Percentiles rank a stretch among this genome's conserved stretches.
These are phyloP conservation scores for Mycena sp. DNA, from an alignment of 1,284 basidiomycete species.

Conservation along the genomic window DNA sequence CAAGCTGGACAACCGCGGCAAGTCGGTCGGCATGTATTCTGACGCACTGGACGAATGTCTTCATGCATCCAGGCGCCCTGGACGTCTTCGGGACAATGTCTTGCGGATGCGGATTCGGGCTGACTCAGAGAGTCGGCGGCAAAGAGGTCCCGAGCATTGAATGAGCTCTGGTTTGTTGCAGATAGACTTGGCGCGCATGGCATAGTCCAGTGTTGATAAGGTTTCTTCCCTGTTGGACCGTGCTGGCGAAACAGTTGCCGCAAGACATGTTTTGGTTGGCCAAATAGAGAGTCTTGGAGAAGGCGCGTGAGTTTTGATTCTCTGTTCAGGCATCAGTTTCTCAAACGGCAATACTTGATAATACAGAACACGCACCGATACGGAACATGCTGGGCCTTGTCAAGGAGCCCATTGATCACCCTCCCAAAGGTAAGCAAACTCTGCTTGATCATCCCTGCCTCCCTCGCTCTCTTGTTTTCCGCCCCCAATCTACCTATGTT, in stretches of 20 bases:
- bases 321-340: slow-evolving; percentile 45
- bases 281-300: slow-evolving; percentile 98
- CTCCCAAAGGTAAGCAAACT: slow-evolving; percentile 95
- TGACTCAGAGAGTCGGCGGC: no score
- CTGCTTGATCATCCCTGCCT: slow-evolving; percentile 99
- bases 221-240: slow-evolving; percentile 97
- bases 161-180: slow-evolving; percentile 97
- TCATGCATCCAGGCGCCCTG: no score
- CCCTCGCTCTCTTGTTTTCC: slow-evolving; percentile 93
- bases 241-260: slow-evolving; percentile 94
- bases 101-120: no score
- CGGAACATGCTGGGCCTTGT: slow-evolving; percentile 91
- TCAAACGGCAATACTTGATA: background rate
- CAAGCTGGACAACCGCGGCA: no score
- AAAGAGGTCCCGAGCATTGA: no score
- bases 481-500: slow-evolving; percentile 97
- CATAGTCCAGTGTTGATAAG: slow-evolving; percentile 97
- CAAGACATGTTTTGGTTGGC: slow-evolving; percentile 98
- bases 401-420: slow-evolving; percentile 97
- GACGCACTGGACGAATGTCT: no score
- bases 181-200: slow-evolving; percentile 95
- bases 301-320: slow-evolving; percentile 96
- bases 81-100: no score
- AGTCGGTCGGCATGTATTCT: no score
- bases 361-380: slow-evolving; percentile 75